Conservation (phyloP, 2,329 filamentous ascomycete species). For the Bipolaris gigantea region DNA sequence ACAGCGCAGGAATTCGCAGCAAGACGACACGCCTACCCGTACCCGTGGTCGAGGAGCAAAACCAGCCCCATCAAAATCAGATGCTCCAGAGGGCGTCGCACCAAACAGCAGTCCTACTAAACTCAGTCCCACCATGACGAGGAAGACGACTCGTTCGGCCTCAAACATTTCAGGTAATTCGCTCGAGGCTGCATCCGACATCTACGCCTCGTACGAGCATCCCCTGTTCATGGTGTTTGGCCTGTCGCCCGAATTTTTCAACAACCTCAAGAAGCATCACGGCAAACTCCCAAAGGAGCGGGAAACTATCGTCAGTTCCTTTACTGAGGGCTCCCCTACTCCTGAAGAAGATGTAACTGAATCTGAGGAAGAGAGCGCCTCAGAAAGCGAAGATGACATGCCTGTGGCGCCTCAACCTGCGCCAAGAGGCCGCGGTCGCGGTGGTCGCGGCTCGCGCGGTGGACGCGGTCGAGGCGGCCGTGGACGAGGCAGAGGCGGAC, state of each 20-base stretch:
- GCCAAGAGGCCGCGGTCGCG: constrained; percentile 31
- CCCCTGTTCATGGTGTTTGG: constrained; percentile 42
- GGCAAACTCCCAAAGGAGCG: constrained; percentile 32
- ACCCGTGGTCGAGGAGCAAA: constrained; percentile 40
- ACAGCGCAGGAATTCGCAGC: constrained; percentile 35
- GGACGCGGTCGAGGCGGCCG: constrained; percentile 33
- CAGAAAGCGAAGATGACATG: constrained; percentile 32
- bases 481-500: constrained; percentile 36
- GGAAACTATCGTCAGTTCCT: constrained; percentile 18
- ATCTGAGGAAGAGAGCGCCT: constrained; percentile 23
- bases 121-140: constrained; percentile 31
- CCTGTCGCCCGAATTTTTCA: constrained; percentile 38
- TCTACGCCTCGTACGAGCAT: constrained; percentile 38
- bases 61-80: constrained; percentile 34
- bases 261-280: constrained; percentile 34
- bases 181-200: constrained; percentile 30
- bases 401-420: constrained; percentile 23
- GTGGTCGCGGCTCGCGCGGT: constrained; percentile 34
- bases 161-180: constrained; percentile 42
- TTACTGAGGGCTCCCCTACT: constrained; percentile 17
- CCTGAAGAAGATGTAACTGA: constrained; percentile 25
- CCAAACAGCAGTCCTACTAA: constrained; percentile 31
- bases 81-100: constrained; percentile 29
- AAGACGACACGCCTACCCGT: constrained; percentile 39
- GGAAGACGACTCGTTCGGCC: constrained; percentile 41